These are phyloP conservation scores for Hericium alpestre DNA, from an alignment of 768 basidiomycete genomes.

Conservation along the genomic window DNA sequence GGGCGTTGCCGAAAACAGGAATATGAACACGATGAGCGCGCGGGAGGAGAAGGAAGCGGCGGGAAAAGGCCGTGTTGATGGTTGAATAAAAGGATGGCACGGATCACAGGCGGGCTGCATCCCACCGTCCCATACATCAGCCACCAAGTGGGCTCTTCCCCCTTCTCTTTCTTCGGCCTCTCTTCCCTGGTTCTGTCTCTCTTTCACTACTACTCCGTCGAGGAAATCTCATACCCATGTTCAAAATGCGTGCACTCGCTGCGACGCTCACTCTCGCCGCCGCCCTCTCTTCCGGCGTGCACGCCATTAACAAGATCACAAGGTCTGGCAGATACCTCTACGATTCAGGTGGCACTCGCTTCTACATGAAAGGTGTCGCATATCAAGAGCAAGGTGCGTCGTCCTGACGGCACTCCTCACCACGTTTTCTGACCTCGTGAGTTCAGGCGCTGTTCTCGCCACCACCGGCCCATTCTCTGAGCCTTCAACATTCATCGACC, in stretches of 20 bases:
- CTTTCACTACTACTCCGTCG: background rate
- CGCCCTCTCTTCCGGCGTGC: background rate
- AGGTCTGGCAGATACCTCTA: constrained; percentile 77
- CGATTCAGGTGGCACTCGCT: constrained; percentile 59
- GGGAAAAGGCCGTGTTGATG: too few relatives aligned
- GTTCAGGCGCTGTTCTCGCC: background rate
- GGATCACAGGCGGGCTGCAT: too few relatives aligned
- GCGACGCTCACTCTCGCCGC: background rate
- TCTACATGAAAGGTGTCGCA: constrained; percentile 82
- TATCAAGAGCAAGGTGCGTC: constrained; percentile 71
- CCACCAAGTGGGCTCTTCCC: too few relatives aligned
- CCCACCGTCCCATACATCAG: too few relatives aligned
- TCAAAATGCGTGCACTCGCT: background rate
- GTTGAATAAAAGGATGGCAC: too few relatives aligned
- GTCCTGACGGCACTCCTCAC: too few relatives aligned
- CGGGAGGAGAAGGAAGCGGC: too few relatives aligned
- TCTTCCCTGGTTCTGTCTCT: background rate
- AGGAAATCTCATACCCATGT: background rate
- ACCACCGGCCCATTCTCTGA: constrained; percentile 39
- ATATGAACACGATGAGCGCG: too few relatives aligned
- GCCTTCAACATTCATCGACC: constrained; percentile 71
- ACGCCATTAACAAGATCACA: constrained; percentile 29
- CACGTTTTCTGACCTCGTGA: background rate
- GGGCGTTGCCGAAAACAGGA: too few relatives aligned
- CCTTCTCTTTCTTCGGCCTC: background rate